A percentile compares a stretch with the other conserved stretches of the same genome.
phyloP scores from a whole-genome alignment of 495 filamentous ascomycete species.

The Margaritispora aquatica region DNA sequence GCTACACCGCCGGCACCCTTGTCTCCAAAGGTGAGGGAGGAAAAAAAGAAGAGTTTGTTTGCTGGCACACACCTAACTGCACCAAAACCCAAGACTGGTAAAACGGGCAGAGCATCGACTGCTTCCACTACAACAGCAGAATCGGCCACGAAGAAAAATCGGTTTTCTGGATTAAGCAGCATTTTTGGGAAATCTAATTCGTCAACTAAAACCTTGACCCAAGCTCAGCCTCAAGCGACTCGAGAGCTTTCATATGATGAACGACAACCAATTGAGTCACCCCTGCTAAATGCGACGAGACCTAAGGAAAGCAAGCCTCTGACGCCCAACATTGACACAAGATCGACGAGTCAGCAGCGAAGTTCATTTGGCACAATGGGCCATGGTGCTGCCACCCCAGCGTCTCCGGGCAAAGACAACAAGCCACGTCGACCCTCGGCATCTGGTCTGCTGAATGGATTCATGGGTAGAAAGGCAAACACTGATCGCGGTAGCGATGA shows the following conservation, averaged over 20 bases:
- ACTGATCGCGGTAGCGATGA: constrained; percentile 9
- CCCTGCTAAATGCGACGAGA: background rate
- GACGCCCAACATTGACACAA: background rate
- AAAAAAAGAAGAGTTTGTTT: constrained; percentile 15
- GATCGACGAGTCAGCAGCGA: constrained; percentile 20
- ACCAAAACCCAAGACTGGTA: constrained; percentile 11
- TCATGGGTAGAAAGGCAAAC: constrained; percentile 14
- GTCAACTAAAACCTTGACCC: background rate
- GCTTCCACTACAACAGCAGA: constrained; percentile 14
- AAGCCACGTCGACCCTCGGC: constrained; percentile 15
- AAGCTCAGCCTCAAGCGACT: constrained; percentile 9
- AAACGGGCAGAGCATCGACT: constrained; percentile 8
- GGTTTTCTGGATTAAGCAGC: constrained; percentile 38
- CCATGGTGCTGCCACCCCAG: background rate
- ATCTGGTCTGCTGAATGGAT: constrained; percentile 16
- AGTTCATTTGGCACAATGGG: background rate
- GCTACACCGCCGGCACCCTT: background rate
- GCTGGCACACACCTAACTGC: background rate
- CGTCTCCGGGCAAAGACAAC: background rate
- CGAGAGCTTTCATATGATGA: constrained; percentile 21
- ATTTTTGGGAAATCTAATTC: constrained; percentile 14
- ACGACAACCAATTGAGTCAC: constrained; percentile 17
- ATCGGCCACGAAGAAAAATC: constrained; percentile 38
- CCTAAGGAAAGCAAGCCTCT: background rate
- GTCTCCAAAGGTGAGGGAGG: background rate